Base-by-base conservation (phyloP, 2,329 filamentous ascomycete species). In the Pyrenochaeta sp. region DNA sequence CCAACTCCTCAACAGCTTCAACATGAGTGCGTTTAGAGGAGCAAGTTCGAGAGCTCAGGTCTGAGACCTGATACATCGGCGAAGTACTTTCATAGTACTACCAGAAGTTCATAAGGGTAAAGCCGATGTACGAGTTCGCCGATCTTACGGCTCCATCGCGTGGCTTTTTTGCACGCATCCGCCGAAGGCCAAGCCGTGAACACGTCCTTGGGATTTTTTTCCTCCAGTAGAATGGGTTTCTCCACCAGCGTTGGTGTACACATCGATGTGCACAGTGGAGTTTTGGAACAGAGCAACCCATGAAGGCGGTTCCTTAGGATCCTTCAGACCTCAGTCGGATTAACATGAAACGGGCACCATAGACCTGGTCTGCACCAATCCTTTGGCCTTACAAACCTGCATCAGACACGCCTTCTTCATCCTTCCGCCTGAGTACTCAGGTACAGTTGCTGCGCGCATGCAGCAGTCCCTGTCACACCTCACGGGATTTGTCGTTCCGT, bases 301-400 rank as follows among this genome's bases (percentile, higher is more conserved):
- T 10, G 31, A n/a, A 21, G 4, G 21, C 31, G 31, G 31, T 34
- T 34, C 31, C 10, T 34, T 20, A 14, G 31, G 7, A 34, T 34
- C 19, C 31, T 22, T 22, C 19, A 22, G 19, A 14, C 22, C 19
- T 14, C 31, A 13, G 31, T 34, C 19, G 31, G 31, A 20, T 32
- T 20, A 23, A 34, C 19, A 13, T 23, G 19, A 34, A 23, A 34
- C 31, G n/a, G 18, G 19, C 18, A 9, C n/a, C n/a, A 21, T 21
- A 5, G 31, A 22, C 6, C 8, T 13, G 6, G n/a, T 13, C 30
- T 22, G 19, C 4, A 7, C 31, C 31, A 34, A 34, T 34, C 19
- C 31, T 13, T 23, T 19, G 2, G n/a, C 19, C 8, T 13, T 14
- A 13, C 11, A 13, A 18, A 21, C 19, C 11, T 22, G 19, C 18